These are phyloP conservation scores for Gymnopus androsaceus DNA, from an alignment of 1,284 basidiomycete genomes.

Conservation along the genomic window DNA sequence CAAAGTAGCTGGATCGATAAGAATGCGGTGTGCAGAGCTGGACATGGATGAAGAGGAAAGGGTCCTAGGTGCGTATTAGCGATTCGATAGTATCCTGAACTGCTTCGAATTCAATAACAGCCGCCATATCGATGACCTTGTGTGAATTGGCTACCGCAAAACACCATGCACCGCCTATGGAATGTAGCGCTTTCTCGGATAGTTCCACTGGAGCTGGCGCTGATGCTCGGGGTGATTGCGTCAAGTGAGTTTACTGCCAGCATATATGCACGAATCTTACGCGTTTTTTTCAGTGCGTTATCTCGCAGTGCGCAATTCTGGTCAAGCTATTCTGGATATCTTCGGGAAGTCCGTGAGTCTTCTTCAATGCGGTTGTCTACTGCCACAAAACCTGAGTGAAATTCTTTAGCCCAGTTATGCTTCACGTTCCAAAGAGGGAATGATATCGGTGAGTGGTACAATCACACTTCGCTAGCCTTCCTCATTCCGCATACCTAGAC, in stretches of 20 bases:
- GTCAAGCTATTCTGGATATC: slow-evolving; percentile 81
- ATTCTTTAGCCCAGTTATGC: slow-evolving; percentile 63
- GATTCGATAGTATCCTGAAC: slow-evolving; percentile 18
- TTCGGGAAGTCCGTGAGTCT: slow-evolving; percentile 69
- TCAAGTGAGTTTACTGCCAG: slow-evolving; percentile 46
- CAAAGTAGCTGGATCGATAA: slow-evolving; percentile 47
- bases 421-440: slow-evolving; percentile 71
- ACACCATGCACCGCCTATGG: slow-evolving; percentile 64
- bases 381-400: slow-evolving; percentile 19
- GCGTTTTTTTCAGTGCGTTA: slow-evolving; percentile 50
- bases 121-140: slow-evolving; percentile 74
- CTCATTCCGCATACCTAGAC: slow-evolving; percentile 41
- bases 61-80: slow-evolving; percentile 47
- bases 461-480: slow-evolving; percentile 16
- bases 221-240: slow-evolving; percentile 46
- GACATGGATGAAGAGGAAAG: slow-evolving; percentile 62
- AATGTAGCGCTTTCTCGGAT: slow-evolving; percentile 52
- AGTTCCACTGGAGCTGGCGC: slow-evolving; percentile 14
- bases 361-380: background rate
- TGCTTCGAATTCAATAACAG: slow-evolving; percentile 34
- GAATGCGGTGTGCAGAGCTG: slow-evolving; percentile 52
- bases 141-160: slow-evolving; percentile 74
- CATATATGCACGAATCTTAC: background rate
- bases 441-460: slow-evolving; percentile 56
- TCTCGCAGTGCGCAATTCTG: slow-evolving; percentile 77